Conservation (phyloP, 352 stramenopile species). For the Pythium rhizo-oryzae region DNA sequence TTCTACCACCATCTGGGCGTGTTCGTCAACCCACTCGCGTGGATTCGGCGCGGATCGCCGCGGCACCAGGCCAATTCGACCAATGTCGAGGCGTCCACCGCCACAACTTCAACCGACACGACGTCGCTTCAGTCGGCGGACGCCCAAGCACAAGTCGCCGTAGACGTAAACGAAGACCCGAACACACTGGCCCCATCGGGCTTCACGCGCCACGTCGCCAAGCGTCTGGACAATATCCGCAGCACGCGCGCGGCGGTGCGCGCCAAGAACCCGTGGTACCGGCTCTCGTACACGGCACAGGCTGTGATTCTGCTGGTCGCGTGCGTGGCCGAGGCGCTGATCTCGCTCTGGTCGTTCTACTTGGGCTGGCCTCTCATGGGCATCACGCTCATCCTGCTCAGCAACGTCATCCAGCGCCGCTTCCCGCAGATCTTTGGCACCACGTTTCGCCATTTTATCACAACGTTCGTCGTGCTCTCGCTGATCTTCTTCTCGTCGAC, state of each 20-base stretch:
- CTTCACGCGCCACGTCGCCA: neutral
- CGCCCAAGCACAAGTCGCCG: neutral
- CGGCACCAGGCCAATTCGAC: neutral
- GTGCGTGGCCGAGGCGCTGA: conserved; percentile 53
- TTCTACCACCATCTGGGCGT: conserved; percentile 64
- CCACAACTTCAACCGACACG: neutral
- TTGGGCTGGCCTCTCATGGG: conserved; percentile 80
- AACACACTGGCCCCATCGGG: too few relatives aligned
- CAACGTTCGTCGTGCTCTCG: conserved; percentile 70
- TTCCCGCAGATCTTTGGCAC: conserved; percentile 81
- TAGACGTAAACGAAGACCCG: neutral
- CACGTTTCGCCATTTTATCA: conserved; percentile 78
- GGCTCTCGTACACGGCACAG: conserved; percentile 46
- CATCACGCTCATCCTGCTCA: conserved; percentile 63
- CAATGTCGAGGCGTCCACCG: neutral
- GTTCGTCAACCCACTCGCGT: conserved; percentile 47
- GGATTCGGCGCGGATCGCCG: conserved; percentile 11
- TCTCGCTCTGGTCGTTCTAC: conserved; percentile 66
- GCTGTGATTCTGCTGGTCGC: conserved; percentile 54
- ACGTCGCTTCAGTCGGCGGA: neutral
- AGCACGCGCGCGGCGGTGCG: conserved; percentile 39
- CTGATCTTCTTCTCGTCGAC: conserved; percentile 84
- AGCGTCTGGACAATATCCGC: conserved; percentile 35
- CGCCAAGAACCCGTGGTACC: conserved; percentile 53
- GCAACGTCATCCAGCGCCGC: conserved; percentile 63